Percentiles rank a stretch among this genome's conserved stretches.
Evolutionary conservation across 345 rosid genomes (phyloP).

Genomic region (Schrenkiella parvula): DNA sequence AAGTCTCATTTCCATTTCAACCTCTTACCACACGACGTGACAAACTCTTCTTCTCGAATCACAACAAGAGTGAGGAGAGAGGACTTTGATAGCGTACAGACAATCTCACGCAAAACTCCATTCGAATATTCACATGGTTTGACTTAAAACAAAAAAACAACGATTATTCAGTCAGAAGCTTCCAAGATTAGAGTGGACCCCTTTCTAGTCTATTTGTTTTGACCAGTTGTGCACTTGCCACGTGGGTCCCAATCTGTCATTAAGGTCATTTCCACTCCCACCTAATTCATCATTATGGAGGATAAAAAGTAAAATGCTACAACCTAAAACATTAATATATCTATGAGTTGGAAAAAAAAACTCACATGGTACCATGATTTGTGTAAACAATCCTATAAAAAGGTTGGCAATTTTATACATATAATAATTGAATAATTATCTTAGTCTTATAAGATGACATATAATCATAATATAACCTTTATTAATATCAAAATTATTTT

Average conservation of each 20-base stretch:
- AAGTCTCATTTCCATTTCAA: neutral
- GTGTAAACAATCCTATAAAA: neutral
- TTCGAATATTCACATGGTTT: slow-evolving; percentile 14
- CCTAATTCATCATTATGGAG: neutral
- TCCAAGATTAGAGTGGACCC: slow-evolving; percentile 16
- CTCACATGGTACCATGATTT: neutral
- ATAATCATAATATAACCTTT: neutral
- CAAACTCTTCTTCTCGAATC: neutral
- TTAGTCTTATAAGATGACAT: neutral
- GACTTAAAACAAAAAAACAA: slow-evolving; percentile 20
- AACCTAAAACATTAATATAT: neutral
- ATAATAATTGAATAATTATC: neutral
- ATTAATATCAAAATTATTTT: neutral
- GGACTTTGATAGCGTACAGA: slow-evolving; percentile 8
- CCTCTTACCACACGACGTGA: neutral
- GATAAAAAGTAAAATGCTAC: neutral
- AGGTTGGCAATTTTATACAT: neutral
- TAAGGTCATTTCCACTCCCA: slow-evolving; percentile 13
- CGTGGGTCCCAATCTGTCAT: slow-evolving; percentile 15
- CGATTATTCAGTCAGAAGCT: slow-evolving; percentile 7
- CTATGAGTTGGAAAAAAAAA: neutral
- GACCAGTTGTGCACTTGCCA: slow-evolving; percentile 11
- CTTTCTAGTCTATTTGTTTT: slow-evolving; percentile 1
- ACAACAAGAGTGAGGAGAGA: neutral
- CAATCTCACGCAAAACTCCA: slow-evolving; percentile 1